A percentile compares a stretch with the other conserved stretches of the same genome.
phyloP scores from a whole-genome alignment of 1,284 basidiomycete species.

The Naganishia cerealis region DNA sequence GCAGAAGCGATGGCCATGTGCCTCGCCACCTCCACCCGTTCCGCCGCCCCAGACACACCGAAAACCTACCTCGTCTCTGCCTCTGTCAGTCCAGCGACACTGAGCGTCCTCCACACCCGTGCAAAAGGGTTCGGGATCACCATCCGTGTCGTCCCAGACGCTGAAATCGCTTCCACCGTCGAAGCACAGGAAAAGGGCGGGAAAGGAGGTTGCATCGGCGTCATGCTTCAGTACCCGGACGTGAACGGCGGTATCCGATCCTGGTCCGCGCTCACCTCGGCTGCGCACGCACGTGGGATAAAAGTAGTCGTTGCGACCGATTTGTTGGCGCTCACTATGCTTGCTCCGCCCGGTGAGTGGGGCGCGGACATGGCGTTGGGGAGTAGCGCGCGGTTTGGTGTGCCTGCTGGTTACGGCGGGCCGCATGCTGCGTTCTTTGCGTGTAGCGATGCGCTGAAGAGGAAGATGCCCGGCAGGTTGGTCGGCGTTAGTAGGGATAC shows the following conservation, averaged over 20 bases:
- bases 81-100: slow-evolving; percentile 79
- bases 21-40: slow-evolving; percentile 48
- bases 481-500: slow-evolving; percentile 87
- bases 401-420: slow-evolving; percentile 84
- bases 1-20: slow-evolving; percentile 69
- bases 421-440: slow-evolving; percentile 96
- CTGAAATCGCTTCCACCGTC: slow-evolving; percentile 61
- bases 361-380: slow-evolving; percentile 94
- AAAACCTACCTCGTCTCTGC: slow-evolving; percentile 83
- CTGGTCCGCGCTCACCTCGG: slow-evolving; percentile 67
- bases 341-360: slow-evolving; percentile 97
- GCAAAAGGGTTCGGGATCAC: slow-evolving; percentile 87
- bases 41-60: slow-evolving; percentile 39
- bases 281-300: slow-evolving; percentile 72
- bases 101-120: slow-evolving; percentile 80
- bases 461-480: slow-evolving; percentile 94
- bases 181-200: slow-evolving; percentile 57
- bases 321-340: slow-evolving; percentile 84
- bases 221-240: slow-evolving; percentile 89
- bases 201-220: slow-evolving; percentile 68
- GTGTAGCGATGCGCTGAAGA: slow-evolving; percentile 85
- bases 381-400: slow-evolving; percentile 92
- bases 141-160: slow-evolving; percentile 67
- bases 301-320: slow-evolving; percentile 87
- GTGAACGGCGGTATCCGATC: slow-evolving; percentile 82